Evolutionary conservation across 441 rosid species (phyloP).

Genomic region (Pelargonium citronellum): DNA sequence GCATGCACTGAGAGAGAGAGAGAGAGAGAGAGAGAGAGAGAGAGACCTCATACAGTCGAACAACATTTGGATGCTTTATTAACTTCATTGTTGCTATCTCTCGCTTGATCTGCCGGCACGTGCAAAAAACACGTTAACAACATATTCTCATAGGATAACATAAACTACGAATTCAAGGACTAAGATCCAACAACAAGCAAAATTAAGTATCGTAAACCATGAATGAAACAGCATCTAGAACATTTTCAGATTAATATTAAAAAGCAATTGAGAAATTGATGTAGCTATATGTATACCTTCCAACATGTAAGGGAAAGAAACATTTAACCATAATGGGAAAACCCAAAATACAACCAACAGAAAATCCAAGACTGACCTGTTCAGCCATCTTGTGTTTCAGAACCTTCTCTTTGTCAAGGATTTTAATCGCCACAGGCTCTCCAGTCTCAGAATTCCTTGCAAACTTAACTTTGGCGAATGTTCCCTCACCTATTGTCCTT

Average conservation of each 20-base stretch:
- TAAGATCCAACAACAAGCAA: too few relatives aligned
- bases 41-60: slow-evolving; percentile 66
- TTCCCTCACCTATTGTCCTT: slow-evolving; percentile 90
- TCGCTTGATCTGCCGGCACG: slow-evolving; percentile 65
- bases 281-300: background rate
- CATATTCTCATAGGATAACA: background rate
- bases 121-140: too few relatives aligned
- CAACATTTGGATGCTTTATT: slow-evolving; percentile 89
- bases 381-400: slow-evolving; percentile 95
- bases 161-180: too few relatives aligned
- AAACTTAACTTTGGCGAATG: slow-evolving; percentile 94
- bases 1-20: background rate
- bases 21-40: too few relatives aligned
- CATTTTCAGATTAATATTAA: too few relatives aligned
- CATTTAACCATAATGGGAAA: slow-evolving; percentile 2
- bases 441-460: slow-evolving; percentile 82
- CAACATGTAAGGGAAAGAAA: background rate
- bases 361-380: slow-evolving; percentile 46
- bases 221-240: too few relatives aligned
- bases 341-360: background rate
- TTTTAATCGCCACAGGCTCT: slow-evolving; percentile 82
- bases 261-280: background rate
- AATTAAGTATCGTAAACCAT: too few relatives aligned
- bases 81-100: slow-evolving; percentile 88
- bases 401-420: slow-evolving; percentile 93